These are phyloP conservation scores for Fusarium sp. DNA, from an alignment of 2,329 filamentous ascomycete species.

Conservation along the genomic window DNA sequence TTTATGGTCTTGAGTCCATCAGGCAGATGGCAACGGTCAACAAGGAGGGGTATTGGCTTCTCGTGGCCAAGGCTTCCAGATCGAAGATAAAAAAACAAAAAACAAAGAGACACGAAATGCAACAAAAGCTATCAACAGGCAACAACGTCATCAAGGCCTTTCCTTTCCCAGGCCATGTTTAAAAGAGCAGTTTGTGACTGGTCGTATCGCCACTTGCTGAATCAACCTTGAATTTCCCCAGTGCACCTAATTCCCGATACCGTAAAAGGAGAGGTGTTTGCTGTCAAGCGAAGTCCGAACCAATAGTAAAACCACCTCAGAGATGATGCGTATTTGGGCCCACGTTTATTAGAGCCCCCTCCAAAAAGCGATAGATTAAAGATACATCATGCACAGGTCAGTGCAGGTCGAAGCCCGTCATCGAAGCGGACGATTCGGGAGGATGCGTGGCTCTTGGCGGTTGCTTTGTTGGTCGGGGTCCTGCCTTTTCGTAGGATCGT, in stretches of 20 bases:
- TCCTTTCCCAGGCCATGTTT: constrained; percentile 45
- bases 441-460: constrained; percentile 56
- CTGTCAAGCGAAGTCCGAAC: constrained; percentile 47
- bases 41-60: constrained; percentile 40
- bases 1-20: constrained; percentile 45
- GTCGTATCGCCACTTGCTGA: constrained; percentile 51
- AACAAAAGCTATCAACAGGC: constrained; percentile 48
- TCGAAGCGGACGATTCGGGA: constrained; percentile 59
- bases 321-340: constrained; percentile 38
- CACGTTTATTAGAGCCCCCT: constrained; percentile 27
- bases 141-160: constrained; percentile 49
- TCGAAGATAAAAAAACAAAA: constrained; percentile 26
- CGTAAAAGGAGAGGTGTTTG: constrained; percentile 43
- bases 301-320: constrained; percentile 45
- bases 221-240: constrained; percentile 50
- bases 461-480: constrained; percentile 52
- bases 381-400: constrained; percentile 56
- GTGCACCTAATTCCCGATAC: constrained; percentile 47
- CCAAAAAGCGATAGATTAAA: constrained; percentile 44
- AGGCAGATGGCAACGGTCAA: constrained; percentile 40
- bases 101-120: constrained; percentile 32
- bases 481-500: constrained; percentile 61
- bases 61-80: constrained; percentile 45
- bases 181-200: constrained; percentile 51
- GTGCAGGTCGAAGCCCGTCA: constrained; percentile 55